These are phyloP conservation scores for Bisporella sp. DNA, from an alignment of 2,329 filamentous ascomycete genomes.

Conservation along the genomic window DNA sequence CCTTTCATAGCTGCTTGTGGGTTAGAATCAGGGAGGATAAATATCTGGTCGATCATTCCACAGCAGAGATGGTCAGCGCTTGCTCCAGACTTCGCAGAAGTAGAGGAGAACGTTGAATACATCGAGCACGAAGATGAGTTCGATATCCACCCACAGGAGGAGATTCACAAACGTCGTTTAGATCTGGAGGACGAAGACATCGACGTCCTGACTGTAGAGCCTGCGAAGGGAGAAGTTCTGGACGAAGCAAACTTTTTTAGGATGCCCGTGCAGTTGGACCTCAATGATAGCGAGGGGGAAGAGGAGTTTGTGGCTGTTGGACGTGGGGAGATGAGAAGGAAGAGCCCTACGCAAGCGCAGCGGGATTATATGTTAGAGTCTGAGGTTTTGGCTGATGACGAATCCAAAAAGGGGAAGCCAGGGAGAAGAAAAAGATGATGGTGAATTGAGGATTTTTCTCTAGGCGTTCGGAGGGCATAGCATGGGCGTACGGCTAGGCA, in stretches of 20 bases:
- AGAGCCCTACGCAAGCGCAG: conserved; percentile 67
- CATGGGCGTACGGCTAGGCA: too few relatives aligned
- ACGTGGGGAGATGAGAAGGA: conserved; percentile 77
- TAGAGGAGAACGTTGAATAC: conserved; percentile 98
- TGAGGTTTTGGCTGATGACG: conserved; percentile 37
- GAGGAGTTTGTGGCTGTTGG: conserved; percentile 71
- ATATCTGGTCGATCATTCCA: conserved; percentile 92
- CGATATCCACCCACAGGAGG: conserved; percentile 91
- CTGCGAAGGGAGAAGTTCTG: conserved; percentile 52
- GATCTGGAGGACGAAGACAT: conserved; percentile 92
- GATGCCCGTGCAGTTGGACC: conserved; percentile 89
- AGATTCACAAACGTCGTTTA: conserved; percentile 83
- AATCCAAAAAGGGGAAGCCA: conserved; percentile 13
- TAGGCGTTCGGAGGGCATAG: too few relatives aligned
- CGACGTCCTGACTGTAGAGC: conserved; percentile 76
- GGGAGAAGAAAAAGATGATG: conserved; percentile 17
- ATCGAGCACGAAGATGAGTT: conserved; percentile 95
- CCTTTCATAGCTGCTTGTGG: conserved; percentile 87
- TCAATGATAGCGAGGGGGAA: conserved; percentile 91
- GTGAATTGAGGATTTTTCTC: not conserved
- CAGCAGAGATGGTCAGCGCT: conserved; percentile 96
- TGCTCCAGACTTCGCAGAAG: conserved; percentile 92
- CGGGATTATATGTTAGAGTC: conserved; percentile 59
- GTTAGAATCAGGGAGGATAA: conserved; percentile 85
- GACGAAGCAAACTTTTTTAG: conserved; percentile 58